Conservation (phyloP, 1,284 basidiomycete genomes). For the Ganoderma leucocontextum region DNA sequence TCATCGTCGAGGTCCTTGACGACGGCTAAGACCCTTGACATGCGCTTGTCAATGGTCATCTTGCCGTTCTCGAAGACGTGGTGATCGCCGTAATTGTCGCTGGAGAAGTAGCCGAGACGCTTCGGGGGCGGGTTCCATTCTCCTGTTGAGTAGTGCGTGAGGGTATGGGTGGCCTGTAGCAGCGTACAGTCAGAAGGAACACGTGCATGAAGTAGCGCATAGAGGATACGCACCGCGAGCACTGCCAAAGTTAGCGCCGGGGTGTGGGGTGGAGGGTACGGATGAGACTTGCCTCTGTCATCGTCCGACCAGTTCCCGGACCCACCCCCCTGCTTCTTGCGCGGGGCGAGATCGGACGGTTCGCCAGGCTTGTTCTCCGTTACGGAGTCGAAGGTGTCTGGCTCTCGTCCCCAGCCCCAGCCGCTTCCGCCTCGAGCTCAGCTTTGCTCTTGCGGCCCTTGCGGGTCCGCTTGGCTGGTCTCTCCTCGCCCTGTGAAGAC, state of each 20-base stretch:
- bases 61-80: no score
- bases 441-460: constrained; percentile 41
- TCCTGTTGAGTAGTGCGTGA: no score
- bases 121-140: no score
- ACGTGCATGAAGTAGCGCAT: no score
- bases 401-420: neutral
- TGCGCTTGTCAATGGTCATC: no score
- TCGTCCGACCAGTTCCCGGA: constrained; percentile 60
- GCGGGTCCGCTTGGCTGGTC: constrained; percentile 43
- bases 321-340: constrained; percentile 44
- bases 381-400: constrained; percentile 15
- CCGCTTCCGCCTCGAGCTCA: constrained; percentile 29
- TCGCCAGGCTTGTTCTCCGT: constrained; percentile 42
- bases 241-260: constrained; percentile 34
- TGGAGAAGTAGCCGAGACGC: no score
- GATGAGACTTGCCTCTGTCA: constrained; percentile 59
- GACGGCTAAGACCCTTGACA: no score
- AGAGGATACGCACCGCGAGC: no score
- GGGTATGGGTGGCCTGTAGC: no score
- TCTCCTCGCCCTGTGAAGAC: constrained; percentile 38
- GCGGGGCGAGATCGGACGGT: constrained; percentile 42
- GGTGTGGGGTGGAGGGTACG: constrained; percentile 42
- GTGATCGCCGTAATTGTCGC: no score
- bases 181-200: no score
- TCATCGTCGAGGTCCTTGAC: no score